Evolutionary conservation across 768 basidiomycete species (phyloP).

Genomic region (Rhodotorula kratochvilovae): DNA sequence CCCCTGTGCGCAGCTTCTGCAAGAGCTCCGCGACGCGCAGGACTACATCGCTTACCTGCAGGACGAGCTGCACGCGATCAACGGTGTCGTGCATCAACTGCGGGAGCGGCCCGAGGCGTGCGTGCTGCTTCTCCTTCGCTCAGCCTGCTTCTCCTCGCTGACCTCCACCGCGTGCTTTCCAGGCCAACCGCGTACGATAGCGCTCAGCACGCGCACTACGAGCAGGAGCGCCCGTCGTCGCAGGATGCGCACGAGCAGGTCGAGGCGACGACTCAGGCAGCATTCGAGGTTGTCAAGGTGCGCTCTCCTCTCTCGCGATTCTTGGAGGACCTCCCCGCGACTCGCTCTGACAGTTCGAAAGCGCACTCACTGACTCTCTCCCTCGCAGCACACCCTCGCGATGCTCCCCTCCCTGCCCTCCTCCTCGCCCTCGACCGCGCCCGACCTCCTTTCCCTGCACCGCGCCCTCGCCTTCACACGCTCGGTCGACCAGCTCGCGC

Average conservation of each 20-base stretch:
- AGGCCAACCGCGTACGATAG: too few relatives aligned
- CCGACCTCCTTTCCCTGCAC: not conserved
- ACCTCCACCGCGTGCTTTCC: too few relatives aligned
- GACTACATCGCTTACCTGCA: slow-evolving; percentile 24
- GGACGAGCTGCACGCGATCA: slow-evolving; percentile 10
- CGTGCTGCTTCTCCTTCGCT: not conserved
- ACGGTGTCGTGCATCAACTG: not conserved
- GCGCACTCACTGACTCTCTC: not conserved
- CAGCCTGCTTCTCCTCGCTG: not conserved
- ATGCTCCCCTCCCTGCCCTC: slow-evolving; percentile 9
- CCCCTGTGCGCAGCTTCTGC: not conserved
- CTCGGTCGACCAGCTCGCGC: slow-evolving; percentile 1
- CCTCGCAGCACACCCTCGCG: slow-evolving; percentile 1
- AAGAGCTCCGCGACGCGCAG: slow-evolving; percentile 13
- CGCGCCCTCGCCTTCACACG: slow-evolving; percentile 10
- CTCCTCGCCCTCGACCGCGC: not conserved
- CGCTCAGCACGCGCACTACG: too few relatives aligned
- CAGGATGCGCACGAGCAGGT: not conserved
- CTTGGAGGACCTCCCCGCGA: not conserved
- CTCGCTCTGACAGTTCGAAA: too few relatives aligned
- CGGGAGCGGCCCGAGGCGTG: not conserved
- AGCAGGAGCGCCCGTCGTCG: too few relatives aligned
- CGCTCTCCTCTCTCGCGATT: too few relatives aligned
- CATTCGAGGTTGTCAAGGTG: slow-evolving; percentile 13
- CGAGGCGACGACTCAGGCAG: not conserved